These are phyloP conservation scores for Ascobolus immersus DNA, from an alignment of 495 filamentous ascomycete genomes.

Conservation along the genomic window DNA sequence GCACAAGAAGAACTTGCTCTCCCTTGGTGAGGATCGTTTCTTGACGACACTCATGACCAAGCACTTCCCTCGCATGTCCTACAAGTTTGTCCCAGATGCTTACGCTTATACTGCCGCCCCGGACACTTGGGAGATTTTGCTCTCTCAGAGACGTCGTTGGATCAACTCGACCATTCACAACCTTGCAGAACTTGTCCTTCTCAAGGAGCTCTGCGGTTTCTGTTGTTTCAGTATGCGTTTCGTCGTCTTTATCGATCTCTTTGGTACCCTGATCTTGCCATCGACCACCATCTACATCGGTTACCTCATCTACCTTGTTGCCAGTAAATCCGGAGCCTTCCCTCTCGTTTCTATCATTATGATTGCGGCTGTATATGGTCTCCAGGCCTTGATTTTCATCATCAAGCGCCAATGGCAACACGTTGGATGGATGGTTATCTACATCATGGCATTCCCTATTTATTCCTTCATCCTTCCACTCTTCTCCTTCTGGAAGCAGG, in stretches of 20 bases:
- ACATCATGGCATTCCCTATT: slow-evolving; percentile 76
- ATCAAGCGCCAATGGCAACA: slow-evolving; percentile 93
- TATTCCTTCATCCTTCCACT: slow-evolving; percentile 78
- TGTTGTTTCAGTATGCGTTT: slow-evolving; percentile 99
- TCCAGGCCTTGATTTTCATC: slow-evolving; percentile 89
- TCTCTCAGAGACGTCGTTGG: slow-evolving; percentile 91
- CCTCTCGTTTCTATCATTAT: slow-evolving; percentile 70
- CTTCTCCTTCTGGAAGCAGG: slow-evolving; percentile 98
- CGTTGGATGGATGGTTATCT: slow-evolving; percentile 97
- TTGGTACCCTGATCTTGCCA: slow-evolving; percentile 59
- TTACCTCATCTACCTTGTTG: slow-evolving; percentile 66
- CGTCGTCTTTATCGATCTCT: slow-evolving; percentile 64
- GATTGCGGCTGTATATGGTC: slow-evolving; percentile 74
- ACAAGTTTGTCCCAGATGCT: slow-evolving; percentile 84
- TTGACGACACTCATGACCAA: slow-evolving; percentile 95
- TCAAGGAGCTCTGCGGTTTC: slow-evolving; percentile 89
- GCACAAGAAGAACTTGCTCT: slow-evolving; percentile 92
- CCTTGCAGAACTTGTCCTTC: slow-evolving; percentile 57
- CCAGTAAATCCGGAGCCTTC: slow-evolving; percentile 44
- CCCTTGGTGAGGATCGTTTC: slow-evolving; percentile 91
- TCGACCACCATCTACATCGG: slow-evolving; percentile 73
- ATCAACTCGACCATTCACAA: slow-evolving; percentile 99
- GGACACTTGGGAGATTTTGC: slow-evolving; percentile 70
- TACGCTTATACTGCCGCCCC: slow-evolving; percentile 82
- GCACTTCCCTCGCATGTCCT: slow-evolving; percentile 81